A percentile compares a stretch with the other conserved stretches of the same genome.
Evolutionary conservation across 306 rosid genomes (phyloP).

Genomic region (Styphnolobium japonicum): DNA sequence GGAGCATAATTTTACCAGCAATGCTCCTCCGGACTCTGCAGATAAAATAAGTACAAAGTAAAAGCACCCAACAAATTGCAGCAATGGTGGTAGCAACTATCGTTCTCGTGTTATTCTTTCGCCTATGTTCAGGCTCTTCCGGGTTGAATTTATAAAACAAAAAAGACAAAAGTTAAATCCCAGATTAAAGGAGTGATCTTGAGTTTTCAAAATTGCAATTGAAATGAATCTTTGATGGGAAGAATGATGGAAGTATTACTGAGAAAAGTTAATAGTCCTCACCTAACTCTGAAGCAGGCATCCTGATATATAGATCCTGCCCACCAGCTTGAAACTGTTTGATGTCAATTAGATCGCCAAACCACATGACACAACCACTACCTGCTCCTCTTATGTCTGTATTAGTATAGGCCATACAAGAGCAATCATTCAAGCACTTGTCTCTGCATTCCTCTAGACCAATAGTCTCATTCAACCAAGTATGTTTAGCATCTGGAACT

Average conservation of each 20-base stretch:
- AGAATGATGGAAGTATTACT: background rate
- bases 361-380: background rate
- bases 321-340: background rate
- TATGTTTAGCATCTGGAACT: constrained; percentile 45
- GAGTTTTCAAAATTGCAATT: background rate
- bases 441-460: constrained; percentile 43
- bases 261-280: background rate
- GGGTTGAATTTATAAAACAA: background rate
- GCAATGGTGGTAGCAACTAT: background rate
- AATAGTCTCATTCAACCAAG: constrained; percentile 39
- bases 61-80: background rate
- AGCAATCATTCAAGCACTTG: constrained; percentile 50
- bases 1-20: background rate
- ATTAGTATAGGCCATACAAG: constrained; percentile 32
- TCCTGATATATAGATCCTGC: background rate
- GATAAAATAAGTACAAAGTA: background rate
- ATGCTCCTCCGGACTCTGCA: background rate
- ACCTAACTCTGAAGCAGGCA: background rate
- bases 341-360: background rate
- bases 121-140: background rate
- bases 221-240: background rate
- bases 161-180: background rate
- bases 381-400: background rate
- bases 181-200: background rate
- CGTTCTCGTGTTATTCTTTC: background rate